phyloP scores from a whole-genome alignment of 495 filamentous ascomycete species.

The Podospora anserina region DNA sequence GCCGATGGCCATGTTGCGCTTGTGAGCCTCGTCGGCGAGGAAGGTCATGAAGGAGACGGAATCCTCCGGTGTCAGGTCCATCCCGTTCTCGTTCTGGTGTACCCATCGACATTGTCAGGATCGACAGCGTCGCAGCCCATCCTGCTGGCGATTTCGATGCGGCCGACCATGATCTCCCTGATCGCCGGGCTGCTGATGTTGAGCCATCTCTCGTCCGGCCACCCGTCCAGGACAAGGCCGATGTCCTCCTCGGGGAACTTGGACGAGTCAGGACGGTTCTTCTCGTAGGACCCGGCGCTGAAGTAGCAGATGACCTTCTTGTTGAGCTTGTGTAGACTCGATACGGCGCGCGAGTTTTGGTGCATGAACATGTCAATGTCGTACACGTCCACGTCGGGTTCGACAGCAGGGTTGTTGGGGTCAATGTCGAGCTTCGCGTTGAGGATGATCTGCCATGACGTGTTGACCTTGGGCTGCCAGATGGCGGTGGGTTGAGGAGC shows the following conservation, averaged over 20 bases:
- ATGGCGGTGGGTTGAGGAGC: slow-evolving; percentile 15
- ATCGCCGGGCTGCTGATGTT: slow-evolving; percentile 56
- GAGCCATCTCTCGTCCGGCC: slow-evolving; percentile 67
- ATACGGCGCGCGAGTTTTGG: slow-evolving; percentile 25
- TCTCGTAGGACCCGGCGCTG: slow-evolving; percentile 59
- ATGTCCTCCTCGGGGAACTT: slow-evolving; percentile 52
- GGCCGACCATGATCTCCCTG: slow-evolving; percentile 54
- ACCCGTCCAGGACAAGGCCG: slow-evolving; percentile 55
- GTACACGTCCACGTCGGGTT: slow-evolving; percentile 31
- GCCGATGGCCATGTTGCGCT: slow-evolving; percentile 51
- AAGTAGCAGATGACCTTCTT: slow-evolving; percentile 67
- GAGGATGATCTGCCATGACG: slow-evolving; percentile 33
- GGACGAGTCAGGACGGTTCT: slow-evolving; percentile 54
- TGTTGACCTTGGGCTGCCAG: slow-evolving; percentile 24
- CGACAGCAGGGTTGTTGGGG: slow-evolving; percentile 25
- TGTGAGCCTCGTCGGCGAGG: slow-evolving; percentile 53
- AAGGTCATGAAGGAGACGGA: slow-evolving; percentile 58
- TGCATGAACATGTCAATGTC: slow-evolving; percentile 32
- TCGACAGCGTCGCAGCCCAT: slow-evolving; percentile 72
- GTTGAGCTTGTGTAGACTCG: slow-evolving; percentile 26
- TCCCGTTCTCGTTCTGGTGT: slow-evolving; percentile 55
- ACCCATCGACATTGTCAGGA: slow-evolving; percentile 70
- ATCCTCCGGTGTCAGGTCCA: slow-evolving; percentile 53
- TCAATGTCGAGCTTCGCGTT: slow-evolving; percentile 36
- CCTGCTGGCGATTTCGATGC: slow-evolving; percentile 52